phyloP scores from a whole-genome alignment of 495 filamentous ascomycete genomes.

The Mytilinidion resinicola region DNA sequence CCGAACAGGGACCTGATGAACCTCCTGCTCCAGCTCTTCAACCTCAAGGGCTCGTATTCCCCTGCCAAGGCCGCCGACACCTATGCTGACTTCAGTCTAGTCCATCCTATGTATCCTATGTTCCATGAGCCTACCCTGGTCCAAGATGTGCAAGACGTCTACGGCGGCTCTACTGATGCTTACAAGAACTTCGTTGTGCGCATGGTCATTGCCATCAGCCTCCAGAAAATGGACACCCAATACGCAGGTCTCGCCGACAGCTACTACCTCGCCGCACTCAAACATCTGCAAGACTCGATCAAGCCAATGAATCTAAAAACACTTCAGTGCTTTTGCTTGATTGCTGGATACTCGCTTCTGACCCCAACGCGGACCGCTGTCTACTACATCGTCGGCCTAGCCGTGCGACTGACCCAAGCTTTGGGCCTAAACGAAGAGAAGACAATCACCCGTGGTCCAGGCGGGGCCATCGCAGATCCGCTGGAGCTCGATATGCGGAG shows the following conservation, averaged over 20 bases:
- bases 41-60: slow-evolving; percentile 60
- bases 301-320: slow-evolving; percentile 76
- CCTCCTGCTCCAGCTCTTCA: slow-evolving; percentile 69
- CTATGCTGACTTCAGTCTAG: slow-evolving; percentile 38
- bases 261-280: slow-evolving; percentile 82
- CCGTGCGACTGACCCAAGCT: slow-evolving; percentile 77
- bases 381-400: slow-evolving; percentile 86
- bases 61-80: not conserved
- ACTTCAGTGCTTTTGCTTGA: slow-evolving; percentile 80
- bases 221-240: slow-evolving; percentile 75
- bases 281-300: slow-evolving; percentile 69
- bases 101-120: slow-evolving; percentile 76
- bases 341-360: slow-evolving; percentile 84
- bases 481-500: slow-evolving; percentile 82
- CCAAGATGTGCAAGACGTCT: slow-evolving; percentile 72
- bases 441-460: slow-evolving; percentile 50
- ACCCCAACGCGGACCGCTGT: slow-evolving; percentile 84
- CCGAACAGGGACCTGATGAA: slow-evolving; percentile 62
- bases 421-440: slow-evolving; percentile 78
- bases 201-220: slow-evolving; percentile 85
- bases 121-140: slow-evolving; percentile 76
- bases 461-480: slow-evolving; percentile 44
- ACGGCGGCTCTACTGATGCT: slow-evolving; percentile 64
- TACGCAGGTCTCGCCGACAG: slow-evolving; percentile 85
- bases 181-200: slow-evolving; percentile 79